These are phyloP conservation scores for Cymbopogon flexuosus DNA, from an alignment of 202 grass and related monocot species.

Conservation along the genomic window DNA sequence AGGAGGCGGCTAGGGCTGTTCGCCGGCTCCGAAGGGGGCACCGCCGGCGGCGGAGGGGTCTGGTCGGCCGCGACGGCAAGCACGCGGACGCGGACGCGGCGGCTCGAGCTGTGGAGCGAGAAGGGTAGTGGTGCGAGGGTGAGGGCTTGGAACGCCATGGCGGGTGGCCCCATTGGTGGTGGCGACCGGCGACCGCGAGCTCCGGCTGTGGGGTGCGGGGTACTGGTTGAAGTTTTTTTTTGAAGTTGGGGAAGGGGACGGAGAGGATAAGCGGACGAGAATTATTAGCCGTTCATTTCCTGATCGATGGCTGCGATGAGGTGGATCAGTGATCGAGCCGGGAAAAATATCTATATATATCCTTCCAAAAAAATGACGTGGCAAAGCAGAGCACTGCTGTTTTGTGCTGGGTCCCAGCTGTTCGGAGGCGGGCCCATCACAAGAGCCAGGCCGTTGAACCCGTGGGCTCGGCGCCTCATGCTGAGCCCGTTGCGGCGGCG, in stretches of 20 bases:
- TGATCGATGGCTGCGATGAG: background rate
- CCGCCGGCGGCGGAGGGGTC: conserved; percentile 24
- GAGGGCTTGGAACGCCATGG: conserved; percentile 51
- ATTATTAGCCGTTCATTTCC: background rate
- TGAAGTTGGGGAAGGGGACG: conserved; percentile 1
- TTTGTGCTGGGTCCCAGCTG: background rate
- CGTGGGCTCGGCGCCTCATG: background rate
- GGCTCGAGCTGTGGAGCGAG: background rate
- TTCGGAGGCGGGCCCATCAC: background rate
- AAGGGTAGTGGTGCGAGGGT: conserved; percentile 27
- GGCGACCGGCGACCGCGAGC: conserved; percentile 26
- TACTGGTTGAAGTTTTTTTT: conserved; percentile 5
- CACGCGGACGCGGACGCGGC: background rate
- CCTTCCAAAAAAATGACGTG: background rate
- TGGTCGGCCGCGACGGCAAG: conserved; percentile 41
- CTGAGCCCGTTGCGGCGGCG: conserved; percentile 6
- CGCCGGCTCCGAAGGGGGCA: conserved; percentile 36
- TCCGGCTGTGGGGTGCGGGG: conserved; percentile 13
- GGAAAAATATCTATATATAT: conserved; percentile 32
- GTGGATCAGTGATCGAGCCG: background rate
- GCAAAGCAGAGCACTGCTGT: too few relatives aligned
- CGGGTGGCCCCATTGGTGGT: conserved; percentile 33
- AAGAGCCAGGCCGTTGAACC: background rate
- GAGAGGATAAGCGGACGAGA: conserved; percentile 46
- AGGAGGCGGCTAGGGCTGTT: conserved; percentile 90